Evolutionary conservation across 768 basidiomycete genomes (phyloP), one percentile per base, ranked within the genome.

Genomic region (Brasilioporus rufonigricans): DNA sequence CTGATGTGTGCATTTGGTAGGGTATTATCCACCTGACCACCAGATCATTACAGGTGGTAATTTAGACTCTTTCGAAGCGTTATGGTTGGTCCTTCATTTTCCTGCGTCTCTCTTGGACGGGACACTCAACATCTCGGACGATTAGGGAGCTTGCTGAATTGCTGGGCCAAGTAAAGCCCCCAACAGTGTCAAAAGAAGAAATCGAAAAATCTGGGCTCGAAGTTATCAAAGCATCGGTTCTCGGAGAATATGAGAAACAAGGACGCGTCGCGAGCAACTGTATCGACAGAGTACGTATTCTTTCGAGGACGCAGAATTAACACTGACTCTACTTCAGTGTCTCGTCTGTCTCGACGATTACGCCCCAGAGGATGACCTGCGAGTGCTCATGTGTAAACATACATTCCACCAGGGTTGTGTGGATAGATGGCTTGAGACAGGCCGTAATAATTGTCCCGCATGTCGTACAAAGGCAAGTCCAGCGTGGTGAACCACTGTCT

Each of bases 21-120:
- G 93, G n/a, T 92, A 93, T 65, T 97, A 96, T 67, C 91, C 93
- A 1, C 87, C 89, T 14, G 85, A 91, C 62, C 93, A 96, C 68
- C 89, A 84, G 48, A 87, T 98, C 58, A 84, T 96, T 40, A 87
- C 85, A n/a, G 89, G 88, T 23, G 83, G 84, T 60, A 82, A 80
- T 21, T 73, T 90, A 40, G 88, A 90, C 60, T 89, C 88, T 4
- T 89, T 91, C 59, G 90, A 92, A 64, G 88, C 89, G 5, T 66
- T 91, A 29, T 77, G 87, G 87, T 88, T 66, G 19, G 84, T 77
- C 13, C 39, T 38, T 55, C n/a, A 11, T 46, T 33, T 36, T 48
- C 18, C 18, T 23, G 21, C 21, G 3, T 12, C n/a, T 31, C n/a
- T 21, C 19, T 32, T 32, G 29, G 4, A 47, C 11, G 16, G 12